Evolutionary conservation across 805 yeast species (phyloP), one percentile per base, ranked within the genome.

Genomic region (Candida hungchunana): DNA sequence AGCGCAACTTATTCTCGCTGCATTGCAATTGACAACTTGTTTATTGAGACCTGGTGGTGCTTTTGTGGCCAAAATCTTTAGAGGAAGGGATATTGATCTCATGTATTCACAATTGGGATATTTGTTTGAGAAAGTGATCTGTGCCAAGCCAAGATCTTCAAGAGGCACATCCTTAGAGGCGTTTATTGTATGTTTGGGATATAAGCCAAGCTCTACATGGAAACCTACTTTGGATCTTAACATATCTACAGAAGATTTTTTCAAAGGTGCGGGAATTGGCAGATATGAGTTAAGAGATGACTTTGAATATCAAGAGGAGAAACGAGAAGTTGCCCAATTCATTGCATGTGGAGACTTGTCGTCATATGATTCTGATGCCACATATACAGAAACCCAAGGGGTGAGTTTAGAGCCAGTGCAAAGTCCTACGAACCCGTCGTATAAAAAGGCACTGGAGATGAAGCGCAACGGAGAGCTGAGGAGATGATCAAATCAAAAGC

Each of bases 131-230:
- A 73, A 72, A 41, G 96, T 93, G 16, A 75, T 89, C 1, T 93
- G 98, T 61, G 97, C 97, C 5, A 93, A 93, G 56, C 98, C 98
- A 14, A 71, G 97, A 50, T 80, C 96, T 2, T 88, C 97, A 1
- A 73, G 98, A 55, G 96, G 96, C 7, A 84, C 96, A 0, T 88
- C 97, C 0, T 62, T 93, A 30, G 98, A 93, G 58, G 85, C 97
- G 4, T 93, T 93, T 51, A 78, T 93, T 29, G 97, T 93, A 2
- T 93, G 98, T 58, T 63, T 82, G 31, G 94, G 93, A 6, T 93
- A 87, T 59, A 73, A 66, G 35, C 96, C 97, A 15, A 73, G 95
- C 31, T 65, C 70, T 2, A 83, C 87, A 1, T 90, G 97, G 97
- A 66, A 63, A 28, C 97, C 97, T 0, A 66, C 62, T 23, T 56